These are phyloP conservation scores for Zanthoxylum bungeanum DNA, from an alignment of 345 rosid species.

Conservation along the genomic window DNA sequence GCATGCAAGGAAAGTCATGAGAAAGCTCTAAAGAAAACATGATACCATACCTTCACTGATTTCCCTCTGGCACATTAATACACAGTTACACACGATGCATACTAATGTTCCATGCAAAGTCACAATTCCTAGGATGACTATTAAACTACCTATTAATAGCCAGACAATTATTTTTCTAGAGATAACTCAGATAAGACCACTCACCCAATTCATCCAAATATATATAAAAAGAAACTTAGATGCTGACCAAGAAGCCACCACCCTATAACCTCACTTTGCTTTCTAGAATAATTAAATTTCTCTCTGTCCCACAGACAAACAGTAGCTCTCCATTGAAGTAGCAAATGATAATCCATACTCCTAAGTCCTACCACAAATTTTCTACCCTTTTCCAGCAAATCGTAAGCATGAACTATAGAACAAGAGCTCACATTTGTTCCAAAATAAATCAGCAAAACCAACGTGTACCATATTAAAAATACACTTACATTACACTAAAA, in stretches of 20 bases:
- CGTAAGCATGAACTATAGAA: background rate
- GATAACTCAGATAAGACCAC: too few relatives aligned
- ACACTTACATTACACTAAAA: background rate
- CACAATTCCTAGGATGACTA: background rate
- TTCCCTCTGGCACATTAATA: background rate
- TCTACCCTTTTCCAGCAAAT: background rate
- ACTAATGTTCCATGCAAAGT: background rate
- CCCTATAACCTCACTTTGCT: background rate
- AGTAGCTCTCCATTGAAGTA: background rate
- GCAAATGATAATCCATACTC: too few relatives aligned
- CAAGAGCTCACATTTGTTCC: background rate
- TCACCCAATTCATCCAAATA: too few relatives aligned
- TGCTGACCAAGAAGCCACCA: background rate
- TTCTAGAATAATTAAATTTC: background rate
- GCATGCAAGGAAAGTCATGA: background rate
- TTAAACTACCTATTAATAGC: background rate
- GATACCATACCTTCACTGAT: background rate
- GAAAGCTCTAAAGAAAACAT: background rate
- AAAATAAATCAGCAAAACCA: background rate
- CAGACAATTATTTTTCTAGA: too few relatives aligned
- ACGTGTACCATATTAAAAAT: background rate
- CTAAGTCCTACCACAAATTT: too few relatives aligned
- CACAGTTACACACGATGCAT: too few relatives aligned
- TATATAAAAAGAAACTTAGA: slow-evolving; percentile 1
- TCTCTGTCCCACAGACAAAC: background rate